Percentiles rank a stretch among this genome's conserved stretches.
phyloP scores from a whole-genome alignment of 257 asterid species.

The Apocynum venetum region DNA sequence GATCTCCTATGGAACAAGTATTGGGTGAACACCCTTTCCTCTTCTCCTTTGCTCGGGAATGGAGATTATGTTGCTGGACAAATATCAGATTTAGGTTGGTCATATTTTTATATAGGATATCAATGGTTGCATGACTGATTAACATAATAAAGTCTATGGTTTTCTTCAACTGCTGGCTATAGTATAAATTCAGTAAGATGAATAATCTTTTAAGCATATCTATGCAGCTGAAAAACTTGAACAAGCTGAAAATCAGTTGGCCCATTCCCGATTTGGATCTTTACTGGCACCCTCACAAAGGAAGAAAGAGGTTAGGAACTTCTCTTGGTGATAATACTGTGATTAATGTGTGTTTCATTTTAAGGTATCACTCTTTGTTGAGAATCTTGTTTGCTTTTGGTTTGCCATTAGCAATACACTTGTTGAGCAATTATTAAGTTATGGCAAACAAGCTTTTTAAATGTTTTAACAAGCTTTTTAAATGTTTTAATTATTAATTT shows the following conservation, averaged over 20 bases:
- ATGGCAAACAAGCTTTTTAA: neutral
- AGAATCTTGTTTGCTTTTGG: neutral
- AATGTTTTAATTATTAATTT: too few species aligned
- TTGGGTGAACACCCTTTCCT: slow-evolving; percentile 98
- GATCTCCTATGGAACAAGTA: slow-evolving; percentile 95
- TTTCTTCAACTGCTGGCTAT: neutral
- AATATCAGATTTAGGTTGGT: slow-evolving; percentile 86
- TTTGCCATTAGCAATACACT: neutral
- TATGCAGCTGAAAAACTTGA: slow-evolving; percentile 91
- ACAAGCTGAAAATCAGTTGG: slow-evolving; percentile 92
- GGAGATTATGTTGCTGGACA: slow-evolving; percentile 99
- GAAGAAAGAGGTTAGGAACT: slow-evolving; percentile 74
- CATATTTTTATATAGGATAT: neutral
- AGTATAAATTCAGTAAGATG: neutral
- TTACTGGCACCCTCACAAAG: slow-evolving; percentile 65
- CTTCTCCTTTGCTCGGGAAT: slow-evolving; percentile 95
- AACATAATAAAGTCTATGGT: neutral
- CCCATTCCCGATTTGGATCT: slow-evolving; percentile 83
- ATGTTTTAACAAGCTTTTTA: neutral
- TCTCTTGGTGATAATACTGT: neutral
- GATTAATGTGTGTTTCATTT: neutral
- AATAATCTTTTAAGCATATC: neutral
- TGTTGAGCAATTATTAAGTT: neutral
- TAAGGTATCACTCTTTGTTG: neutral
- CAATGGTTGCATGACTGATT: neutral